Base-by-base conservation (phyloP, 106 monocot genomes). In the Dioscorea alata region DNA sequence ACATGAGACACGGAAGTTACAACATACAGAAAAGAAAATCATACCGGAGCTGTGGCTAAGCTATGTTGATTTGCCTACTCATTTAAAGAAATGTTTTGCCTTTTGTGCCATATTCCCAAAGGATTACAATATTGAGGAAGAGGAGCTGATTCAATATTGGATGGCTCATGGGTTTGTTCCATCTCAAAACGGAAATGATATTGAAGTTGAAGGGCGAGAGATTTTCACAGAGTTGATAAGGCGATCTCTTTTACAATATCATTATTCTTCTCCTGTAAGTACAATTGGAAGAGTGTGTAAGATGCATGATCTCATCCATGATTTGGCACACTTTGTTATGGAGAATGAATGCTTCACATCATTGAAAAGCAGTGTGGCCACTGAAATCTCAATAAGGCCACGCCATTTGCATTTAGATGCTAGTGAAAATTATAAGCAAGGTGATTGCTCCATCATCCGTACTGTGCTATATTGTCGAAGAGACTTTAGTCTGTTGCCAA, bases 71-170 rank as follows among this genome's bases (percentile, higher is more conserved):
- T 28, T 28, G 28, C 28, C 28, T 28, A 28, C 28, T 3, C 28
- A 28, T 3, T 28, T 28, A 28, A 28, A 60, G 67, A 57, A 22
- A 21, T 66, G 62, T 61, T 81, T 81, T 64, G 71, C 68, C 2
- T 81, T 72, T 50, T 81, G 76, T 50, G 67, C 81, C 4, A 58
- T 81, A 17, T 76, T 76, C 53, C 81, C 72, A n/a, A 76, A 76
- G 32, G 70, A 66, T 21, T 68, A 57, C 57, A 59, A 76, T n/a
- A 61, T 81, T 15, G 54, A 72, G 13, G 73, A 57, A 23, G 54
- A 56, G 6, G 59, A 67, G 53, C 62, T 81, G 31, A 57, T 81
- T 23, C 67, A 68, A 22, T 72, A 68, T 61, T 81, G 81, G 81
- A 63, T 76, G 53, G 69, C 76, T 56, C 63, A 63, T 54, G 76